phyloP scores from a whole-genome alignment of 495 filamentous ascomycete genomes.

The Trichoderma erinaceum region DNA sequence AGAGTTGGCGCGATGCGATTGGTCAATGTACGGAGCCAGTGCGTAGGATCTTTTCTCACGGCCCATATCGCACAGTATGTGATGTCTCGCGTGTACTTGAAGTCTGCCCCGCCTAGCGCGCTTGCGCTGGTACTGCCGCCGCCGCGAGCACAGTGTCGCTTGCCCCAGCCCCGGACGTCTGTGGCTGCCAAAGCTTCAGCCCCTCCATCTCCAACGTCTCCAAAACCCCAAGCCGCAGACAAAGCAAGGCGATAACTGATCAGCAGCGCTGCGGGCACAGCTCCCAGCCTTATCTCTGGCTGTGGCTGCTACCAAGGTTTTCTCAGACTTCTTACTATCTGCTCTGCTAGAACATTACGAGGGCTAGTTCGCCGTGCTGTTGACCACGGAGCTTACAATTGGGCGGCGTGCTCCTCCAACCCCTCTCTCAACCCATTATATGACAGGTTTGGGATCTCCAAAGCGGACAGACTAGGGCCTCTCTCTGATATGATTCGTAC shows the following conservation, averaged over 20 bases:
- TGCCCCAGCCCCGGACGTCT: not conserved
- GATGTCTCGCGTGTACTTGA: not conserved
- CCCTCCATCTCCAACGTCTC: slow-evolving; percentile 1
- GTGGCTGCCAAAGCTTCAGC: slow-evolving; percentile 12
- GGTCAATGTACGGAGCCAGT: slow-evolving; percentile 8
- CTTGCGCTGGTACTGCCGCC: not conserved
- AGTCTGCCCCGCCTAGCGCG: not conserved
- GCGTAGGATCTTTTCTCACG: not conserved
- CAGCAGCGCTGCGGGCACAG: not conserved
- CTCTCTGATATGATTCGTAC: not conserved
- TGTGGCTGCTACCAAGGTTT: not conserved
- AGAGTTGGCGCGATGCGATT: slow-evolving; percentile 5
- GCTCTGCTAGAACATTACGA: not conserved
- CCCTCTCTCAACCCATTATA: not conserved
- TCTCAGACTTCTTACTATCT: not conserved
- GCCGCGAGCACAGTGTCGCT: not conserved
- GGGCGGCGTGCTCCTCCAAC: not conserved
- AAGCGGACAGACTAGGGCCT: not conserved
- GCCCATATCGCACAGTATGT: not conserved
- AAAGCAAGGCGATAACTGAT: not conserved
- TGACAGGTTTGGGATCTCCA: slow-evolving; percentile 3
- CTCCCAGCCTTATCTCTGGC: not conserved
- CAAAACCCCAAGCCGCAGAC: not conserved
- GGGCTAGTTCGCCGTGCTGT: not conserved
- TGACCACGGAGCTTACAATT: not conserved